A percentile compares a stretch with the other conserved stretches of the same genome.
These are phyloP conservation scores for Eucalyptus pauciflora DNA, from an alignment of 345 rosid genomes.

Conservation along the genomic window DNA sequence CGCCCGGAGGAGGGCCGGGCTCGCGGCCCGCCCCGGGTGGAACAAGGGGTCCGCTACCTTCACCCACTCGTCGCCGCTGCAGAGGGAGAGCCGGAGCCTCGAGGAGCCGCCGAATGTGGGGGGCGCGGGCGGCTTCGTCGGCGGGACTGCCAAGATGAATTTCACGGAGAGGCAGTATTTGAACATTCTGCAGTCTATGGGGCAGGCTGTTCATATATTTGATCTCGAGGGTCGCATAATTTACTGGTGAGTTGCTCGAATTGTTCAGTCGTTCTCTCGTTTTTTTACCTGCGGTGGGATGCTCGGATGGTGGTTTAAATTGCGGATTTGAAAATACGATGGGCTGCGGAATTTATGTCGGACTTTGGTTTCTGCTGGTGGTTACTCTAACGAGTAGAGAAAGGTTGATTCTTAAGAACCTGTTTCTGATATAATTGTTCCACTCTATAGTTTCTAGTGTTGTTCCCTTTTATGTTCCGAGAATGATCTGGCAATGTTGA, in stretches of 20 bases:
- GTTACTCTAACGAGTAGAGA: not conserved
- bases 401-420: not conserved
- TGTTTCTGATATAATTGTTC: not conserved
- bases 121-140: conserved; percentile 3
- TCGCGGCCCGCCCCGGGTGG: conserved; percentile 20
- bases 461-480: not conserved
- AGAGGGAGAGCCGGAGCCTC: conserved; percentile 49
- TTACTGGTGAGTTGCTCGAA: conserved; percentile 56
- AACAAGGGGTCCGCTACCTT: conserved; percentile 51
- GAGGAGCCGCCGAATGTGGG: conserved; percentile 2
- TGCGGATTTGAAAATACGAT: not conserved
- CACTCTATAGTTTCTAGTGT: not conserved
- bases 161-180: conserved; percentile 63
- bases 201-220: conserved; percentile 81
- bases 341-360: not conserved
- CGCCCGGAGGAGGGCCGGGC: conserved; percentile 23
- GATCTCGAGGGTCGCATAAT: conserved; percentile 51
- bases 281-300: not conserved
- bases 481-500: not conserved
- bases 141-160: conserved; percentile 47
- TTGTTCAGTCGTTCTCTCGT: not conserved
- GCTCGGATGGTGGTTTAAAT: not conserved
- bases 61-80: conserved; percentile 82
- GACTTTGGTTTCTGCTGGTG: not conserved
- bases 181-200: conserved; percentile 90